A percentile compares a stretch with the other conserved stretches of the same genome.
These are phyloP conservation scores for Ciborinia camelliae DNA, from an alignment of 2,329 filamentous ascomycete species.

Conservation along the genomic window DNA sequence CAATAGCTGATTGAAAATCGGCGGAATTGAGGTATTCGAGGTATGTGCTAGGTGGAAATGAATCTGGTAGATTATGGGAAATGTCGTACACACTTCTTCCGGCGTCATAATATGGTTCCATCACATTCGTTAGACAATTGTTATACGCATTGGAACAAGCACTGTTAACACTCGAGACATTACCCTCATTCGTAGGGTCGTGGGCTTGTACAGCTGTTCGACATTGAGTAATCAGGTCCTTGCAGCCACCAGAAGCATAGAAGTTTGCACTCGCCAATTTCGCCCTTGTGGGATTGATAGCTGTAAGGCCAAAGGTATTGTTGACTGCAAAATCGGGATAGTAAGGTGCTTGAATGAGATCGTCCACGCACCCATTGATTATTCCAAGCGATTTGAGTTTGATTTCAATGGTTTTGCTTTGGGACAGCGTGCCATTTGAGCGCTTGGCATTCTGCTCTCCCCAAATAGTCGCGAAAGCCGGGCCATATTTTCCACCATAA, in stretches of 20 bases:
- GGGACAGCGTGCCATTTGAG: conserved; percentile 47
- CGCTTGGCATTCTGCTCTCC: conserved; percentile 60
- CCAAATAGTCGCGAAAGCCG: conserved; percentile 56
- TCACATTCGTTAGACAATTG: conserved; percentile 38
- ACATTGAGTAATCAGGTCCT: conserved; percentile 52
- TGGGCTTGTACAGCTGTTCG: conserved; percentile 41
- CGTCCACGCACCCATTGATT: conserved; percentile 68
- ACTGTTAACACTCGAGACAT: conserved; percentile 37
- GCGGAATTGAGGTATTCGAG: conserved; percentile 62
- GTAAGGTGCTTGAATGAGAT: conserved; percentile 55
- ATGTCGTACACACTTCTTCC: conserved; percentile 40
- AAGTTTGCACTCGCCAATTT: conserved; percentile 46
- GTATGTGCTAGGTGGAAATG: conserved; percentile 62
- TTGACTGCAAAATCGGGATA: conserved; percentile 57
- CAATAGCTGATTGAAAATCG: conserved; percentile 58
- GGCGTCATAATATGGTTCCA: conserved; percentile 37
- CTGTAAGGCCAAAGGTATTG: conserved; percentile 63
- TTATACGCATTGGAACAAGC: conserved; percentile 38
- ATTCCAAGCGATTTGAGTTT: conserved; percentile 63
- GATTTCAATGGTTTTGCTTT: conserved; percentile 54
- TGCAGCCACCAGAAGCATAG: conserved; percentile 50
- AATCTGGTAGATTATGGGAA: conserved; percentile 44
- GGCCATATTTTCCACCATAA: conserved; percentile 69
- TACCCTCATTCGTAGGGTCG: conserved; percentile 45
- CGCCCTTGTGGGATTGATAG: conserved; percentile 52